These are phyloP conservation scores for Aureobasidium sp. DNA, from an alignment of 2,329 filamentous ascomycete genomes.

Conservation along the genomic window DNA sequence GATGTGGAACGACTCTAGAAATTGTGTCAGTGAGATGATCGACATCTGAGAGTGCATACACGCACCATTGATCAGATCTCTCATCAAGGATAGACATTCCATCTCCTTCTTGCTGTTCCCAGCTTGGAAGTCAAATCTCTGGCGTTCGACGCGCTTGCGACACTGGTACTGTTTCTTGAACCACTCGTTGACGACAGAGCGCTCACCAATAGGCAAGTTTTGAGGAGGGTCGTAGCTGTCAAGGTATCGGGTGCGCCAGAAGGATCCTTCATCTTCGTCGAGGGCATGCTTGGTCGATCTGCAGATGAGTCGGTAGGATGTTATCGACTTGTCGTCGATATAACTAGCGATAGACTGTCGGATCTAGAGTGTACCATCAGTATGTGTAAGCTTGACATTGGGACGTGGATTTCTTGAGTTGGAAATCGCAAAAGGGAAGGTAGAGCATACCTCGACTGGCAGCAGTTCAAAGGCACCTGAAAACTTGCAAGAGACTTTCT, in stretches of 20 bases:
- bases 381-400: neutral
- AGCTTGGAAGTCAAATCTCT: constrained; percentile 24
- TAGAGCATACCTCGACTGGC: constrained; percentile 24
- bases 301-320: constrained; percentile 36
- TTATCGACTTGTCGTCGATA: constrained; percentile 40
- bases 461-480: constrained; percentile 20
- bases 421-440: neutral
- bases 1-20: constrained; percentile 29
- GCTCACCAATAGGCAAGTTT: constrained; percentile 9
- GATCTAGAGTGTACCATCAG: constrained; percentile 27
- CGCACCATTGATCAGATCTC: constrained; percentile 40
- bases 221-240: constrained; percentile 34
- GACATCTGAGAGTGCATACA: neutral
- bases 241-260: constrained; percentile 43
- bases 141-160: constrained; percentile 23
- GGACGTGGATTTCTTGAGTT: neutral
- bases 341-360: constrained; percentile 33
- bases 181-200: constrained; percentile 23
- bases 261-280: constrained; percentile 33
- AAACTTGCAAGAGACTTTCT: neutral
- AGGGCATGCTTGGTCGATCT: constrained; percentile 33
- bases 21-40: constrained; percentile 6
- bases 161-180: constrained; percentile 33
- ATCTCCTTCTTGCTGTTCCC: constrained; percentile 26
- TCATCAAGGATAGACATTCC: constrained; percentile 33